Percentiles rank a stretch among this genome's conserved stretches.
These are phyloP conservation scores for Aspergillus awamori DNA, from an alignment of 2,329 filamentous ascomycete genomes.

Conservation along the genomic window DNA sequence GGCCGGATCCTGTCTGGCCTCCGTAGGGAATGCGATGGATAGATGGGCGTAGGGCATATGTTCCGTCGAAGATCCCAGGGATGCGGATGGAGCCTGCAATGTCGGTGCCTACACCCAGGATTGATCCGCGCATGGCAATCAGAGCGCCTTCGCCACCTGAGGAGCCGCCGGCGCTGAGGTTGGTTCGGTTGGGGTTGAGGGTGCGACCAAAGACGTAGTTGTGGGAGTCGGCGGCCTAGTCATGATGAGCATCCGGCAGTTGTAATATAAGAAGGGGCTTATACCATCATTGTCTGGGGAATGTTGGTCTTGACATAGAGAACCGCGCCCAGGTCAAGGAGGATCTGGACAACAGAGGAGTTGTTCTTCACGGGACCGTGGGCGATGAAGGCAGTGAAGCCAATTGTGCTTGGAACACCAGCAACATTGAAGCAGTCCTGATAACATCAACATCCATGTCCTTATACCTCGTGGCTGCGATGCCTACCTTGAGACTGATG, in stretches of 20 bases:
- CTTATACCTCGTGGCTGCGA: neutral
- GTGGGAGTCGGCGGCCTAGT: conserved; percentile 47
- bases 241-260: too few species aligned
- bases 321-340: conserved; percentile 63
- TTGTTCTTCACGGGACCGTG: conserved; percentile 57
- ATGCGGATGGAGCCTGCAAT: conserved; percentile 51
- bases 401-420: conserved; percentile 58
- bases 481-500: conserved; percentile 47
- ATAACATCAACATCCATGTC: neutral
- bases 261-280: rapidly evolving
- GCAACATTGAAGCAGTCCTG: conserved; percentile 50
- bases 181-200: conserved; percentile 63
- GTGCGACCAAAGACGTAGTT: conserved; percentile 65
- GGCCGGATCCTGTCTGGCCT: conserved; percentile 30
- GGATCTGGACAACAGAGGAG: conserved; percentile 58
- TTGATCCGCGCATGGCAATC: conserved; percentile 60
- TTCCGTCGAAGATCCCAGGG: conserved; percentile 52
- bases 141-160: conserved; percentile 68
- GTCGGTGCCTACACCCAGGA: conserved; percentile 65
- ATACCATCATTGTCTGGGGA: conserved; percentile 52
- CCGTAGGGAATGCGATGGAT: conserved; percentile 53
- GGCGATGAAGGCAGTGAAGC: conserved; percentile 62
- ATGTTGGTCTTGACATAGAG: conserved; percentile 71
- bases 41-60: conserved; percentile 52
- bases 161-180: conserved; percentile 63